Evolutionary conservation across 1,284 basidiomycete species (phyloP).

Genomic region (Grifola frondosa): DNA sequence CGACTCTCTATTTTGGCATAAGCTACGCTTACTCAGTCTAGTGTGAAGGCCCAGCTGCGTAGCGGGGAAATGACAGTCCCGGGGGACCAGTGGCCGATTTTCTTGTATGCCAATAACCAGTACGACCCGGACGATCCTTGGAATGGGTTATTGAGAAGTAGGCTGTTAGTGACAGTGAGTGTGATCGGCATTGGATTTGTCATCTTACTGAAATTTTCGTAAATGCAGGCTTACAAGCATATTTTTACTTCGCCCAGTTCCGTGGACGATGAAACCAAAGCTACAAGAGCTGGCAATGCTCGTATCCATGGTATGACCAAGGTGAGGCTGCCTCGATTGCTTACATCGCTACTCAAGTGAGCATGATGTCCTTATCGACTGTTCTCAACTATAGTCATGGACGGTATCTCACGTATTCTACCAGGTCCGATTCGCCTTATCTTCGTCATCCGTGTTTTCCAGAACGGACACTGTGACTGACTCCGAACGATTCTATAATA

Average conservation of each 20-base stretch:
- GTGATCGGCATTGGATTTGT: not conserved
- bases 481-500: no score
- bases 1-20: no score
- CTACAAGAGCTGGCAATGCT: constrained; percentile 17
- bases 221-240: no score
- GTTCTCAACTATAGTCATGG: no score
- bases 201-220: no score
- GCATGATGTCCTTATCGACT: no score
- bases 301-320: constrained; percentile 12
- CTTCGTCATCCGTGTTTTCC: no score
- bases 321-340: constrained; percentile 10
- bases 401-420: no score
- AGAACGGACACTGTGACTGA: no score
- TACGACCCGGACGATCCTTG: constrained; percentile 15
- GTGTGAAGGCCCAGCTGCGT: constrained; percentile 2
- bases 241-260: no score
- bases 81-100: constrained; percentile 13
- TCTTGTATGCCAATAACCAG: constrained; percentile 1
- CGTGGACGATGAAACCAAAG: constrained; percentile 15
- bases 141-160: constrained; percentile 9
- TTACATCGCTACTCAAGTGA: constrained; percentile 15
- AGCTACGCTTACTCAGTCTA: not conserved
- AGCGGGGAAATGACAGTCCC: constrained; percentile 5
- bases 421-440: no score
- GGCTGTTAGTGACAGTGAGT: constrained; percentile 12